These are phyloP conservation scores for Trifolium subterraneum DNA, from an alignment of 306 rosid genomes.

Conservation along the genomic window DNA sequence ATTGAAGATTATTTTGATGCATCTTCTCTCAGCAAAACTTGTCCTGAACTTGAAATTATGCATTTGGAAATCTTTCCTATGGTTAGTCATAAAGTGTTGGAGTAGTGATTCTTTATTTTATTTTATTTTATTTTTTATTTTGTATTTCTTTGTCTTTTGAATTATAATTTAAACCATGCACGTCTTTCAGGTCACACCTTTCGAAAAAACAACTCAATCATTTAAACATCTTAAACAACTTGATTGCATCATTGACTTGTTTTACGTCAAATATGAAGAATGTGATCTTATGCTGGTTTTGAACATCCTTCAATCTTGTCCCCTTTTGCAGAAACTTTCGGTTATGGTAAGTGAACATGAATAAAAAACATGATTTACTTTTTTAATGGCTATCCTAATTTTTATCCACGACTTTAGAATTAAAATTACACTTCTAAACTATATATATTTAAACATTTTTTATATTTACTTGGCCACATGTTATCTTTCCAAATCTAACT, in stretches of 20 bases:
- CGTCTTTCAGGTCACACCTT: background rate
- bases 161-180: background rate
- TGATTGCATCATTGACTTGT: background rate
- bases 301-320: background rate
- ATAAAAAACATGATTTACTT: background rate
- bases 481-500: background rate
- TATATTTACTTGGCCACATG: background rate
- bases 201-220: background rate
- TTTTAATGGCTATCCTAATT: background rate
- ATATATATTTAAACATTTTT: too few relatives aligned
- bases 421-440: too few relatives aligned
- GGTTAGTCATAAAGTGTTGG: too few relatives aligned
- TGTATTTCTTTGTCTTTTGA: background rate
- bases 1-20: too few relatives aligned
- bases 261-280: background rate
- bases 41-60: too few relatives aligned
- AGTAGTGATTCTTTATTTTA: too few relatives aligned
- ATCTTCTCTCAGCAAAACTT: too few relatives aligned
- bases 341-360: background rate
- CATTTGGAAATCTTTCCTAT: too few relatives aligned
- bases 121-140: background rate
- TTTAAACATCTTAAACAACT: conserved; percentile 1
- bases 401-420: background rate
- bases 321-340: conserved; percentile 8
- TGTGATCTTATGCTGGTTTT: background rate